These are phyloP conservation scores for Yarrowia osloensis DNA, from an alignment of 805 yeast species.

Conservation along the genomic window DNA sequence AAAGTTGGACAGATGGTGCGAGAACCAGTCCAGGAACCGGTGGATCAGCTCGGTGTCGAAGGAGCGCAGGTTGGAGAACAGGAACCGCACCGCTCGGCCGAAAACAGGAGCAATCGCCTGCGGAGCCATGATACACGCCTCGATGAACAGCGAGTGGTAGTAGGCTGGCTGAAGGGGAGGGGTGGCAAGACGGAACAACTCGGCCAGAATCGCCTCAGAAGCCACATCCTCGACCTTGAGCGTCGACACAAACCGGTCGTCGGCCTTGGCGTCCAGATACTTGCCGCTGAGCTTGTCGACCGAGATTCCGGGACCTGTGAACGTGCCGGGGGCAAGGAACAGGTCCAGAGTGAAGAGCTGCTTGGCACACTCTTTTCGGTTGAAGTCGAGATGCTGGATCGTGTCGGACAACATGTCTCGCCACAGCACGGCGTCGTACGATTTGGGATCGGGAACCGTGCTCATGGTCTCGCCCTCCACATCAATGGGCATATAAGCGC, in stretches of 20 bases:
- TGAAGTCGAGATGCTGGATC: conserved; percentile 79
- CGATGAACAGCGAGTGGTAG: conserved; percentile 80
- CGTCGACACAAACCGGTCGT: conserved; percentile 50
- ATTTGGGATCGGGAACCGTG: conserved; percentile 60
- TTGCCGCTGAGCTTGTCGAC: conserved; percentile 60
- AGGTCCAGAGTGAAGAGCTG: conserved; percentile 74
- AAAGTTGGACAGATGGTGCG: conserved; percentile 89
- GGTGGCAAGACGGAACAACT: conserved; percentile 73
- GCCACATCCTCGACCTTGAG: conserved; percentile 92
- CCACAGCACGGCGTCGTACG: conserved; percentile 61
- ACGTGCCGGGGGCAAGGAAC: conserved; percentile 66
- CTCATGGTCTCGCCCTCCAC: conserved; percentile 52
- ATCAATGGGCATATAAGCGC: conserved; percentile 52
- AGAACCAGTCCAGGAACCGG: conserved; percentile 84
- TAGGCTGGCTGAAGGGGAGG: conserved; percentile 70
- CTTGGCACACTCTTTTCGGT: conserved; percentile 81
- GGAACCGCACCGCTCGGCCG: conserved; percentile 85
- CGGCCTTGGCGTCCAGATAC: conserved; percentile 6
- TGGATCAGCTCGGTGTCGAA: conserved; percentile 76
- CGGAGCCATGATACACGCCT: conserved; percentile 81
- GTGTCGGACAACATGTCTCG: conserved; percentile 76
- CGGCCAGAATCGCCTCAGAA: conserved; percentile 74
- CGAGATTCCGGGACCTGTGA: conserved; percentile 73
- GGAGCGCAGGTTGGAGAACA: conserved; percentile 65
- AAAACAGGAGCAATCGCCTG: conserved; percentile 88